Conservation (phyloP, 139 green algal genomes). For the Closterium sp. region DNA sequence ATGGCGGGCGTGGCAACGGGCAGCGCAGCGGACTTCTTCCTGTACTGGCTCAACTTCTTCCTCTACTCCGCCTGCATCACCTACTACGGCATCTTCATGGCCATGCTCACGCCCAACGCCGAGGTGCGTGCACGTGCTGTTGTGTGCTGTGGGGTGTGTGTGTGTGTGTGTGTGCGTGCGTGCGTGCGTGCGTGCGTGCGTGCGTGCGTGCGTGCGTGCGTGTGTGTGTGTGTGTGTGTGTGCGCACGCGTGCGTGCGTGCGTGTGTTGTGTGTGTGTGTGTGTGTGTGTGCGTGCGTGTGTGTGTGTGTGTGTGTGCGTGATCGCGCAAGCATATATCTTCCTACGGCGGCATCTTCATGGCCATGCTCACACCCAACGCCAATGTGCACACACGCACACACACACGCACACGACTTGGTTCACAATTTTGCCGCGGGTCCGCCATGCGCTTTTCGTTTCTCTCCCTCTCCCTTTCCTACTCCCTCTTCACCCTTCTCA, state of each 20-base stretch:
- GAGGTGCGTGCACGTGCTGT: background rate
- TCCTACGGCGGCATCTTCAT: constrained; percentile 30
- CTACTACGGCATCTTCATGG: constrained; percentile 34
- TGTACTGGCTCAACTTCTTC: constrained; percentile 39
- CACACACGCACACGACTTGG: no score
- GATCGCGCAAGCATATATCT: background rate
- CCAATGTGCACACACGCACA: background rate
- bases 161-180: background rate
- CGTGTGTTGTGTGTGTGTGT: background rate
- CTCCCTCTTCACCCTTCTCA: no score
- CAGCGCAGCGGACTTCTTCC: constrained; percentile 7
- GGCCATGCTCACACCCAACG: constrained; percentile 30
- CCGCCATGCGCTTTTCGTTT: no score
- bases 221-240: background rate
- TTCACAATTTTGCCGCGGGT: no score
- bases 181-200: no score
- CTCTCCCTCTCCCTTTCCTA: no score
- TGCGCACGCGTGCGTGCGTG: background rate
- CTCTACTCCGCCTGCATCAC: constrained; percentile 20
- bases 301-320: no score
- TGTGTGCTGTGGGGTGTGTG: background rate
- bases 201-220: background rate
- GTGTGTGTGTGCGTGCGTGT: background rate
- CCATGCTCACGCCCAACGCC: constrained; percentile 34
- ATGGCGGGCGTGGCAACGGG: constrained; percentile 16